Conservation (phyloP, 495 filamentous ascomycete species). For the Bathelium albidoporum region DNA sequence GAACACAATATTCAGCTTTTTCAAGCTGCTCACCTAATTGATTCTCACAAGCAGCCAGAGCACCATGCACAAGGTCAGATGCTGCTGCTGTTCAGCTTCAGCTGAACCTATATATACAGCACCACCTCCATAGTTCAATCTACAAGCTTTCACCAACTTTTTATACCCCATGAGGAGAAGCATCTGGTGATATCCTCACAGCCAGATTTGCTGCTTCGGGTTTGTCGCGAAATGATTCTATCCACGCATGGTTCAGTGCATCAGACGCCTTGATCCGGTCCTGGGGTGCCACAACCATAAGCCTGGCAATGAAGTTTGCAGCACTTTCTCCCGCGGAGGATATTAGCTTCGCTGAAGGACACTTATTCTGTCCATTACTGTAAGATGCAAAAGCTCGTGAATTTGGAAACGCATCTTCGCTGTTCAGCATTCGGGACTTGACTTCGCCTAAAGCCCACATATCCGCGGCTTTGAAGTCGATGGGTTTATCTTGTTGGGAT, state of each 20-base stretch:
- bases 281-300: neutral
- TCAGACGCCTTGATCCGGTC: neutral
- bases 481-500: neutral
- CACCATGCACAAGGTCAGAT: too few species aligned
- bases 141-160: too few species aligned
- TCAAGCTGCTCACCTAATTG: too few species aligned
- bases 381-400: neutral
- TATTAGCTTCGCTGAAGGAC: neutral
- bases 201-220: neutral
- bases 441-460: neutral
- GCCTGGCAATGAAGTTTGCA: neutral
- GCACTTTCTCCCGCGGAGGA: neutral
- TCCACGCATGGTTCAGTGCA: neutral
- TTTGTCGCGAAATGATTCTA: neutral
- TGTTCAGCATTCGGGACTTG: neutral
- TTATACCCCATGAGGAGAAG: too few species aligned
- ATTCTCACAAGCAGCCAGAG: too few species aligned
- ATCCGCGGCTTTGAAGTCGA: neutral
- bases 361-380: neutral
- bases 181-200: neutral
- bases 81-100: too few species aligned
- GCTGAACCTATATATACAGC: too few species aligned
- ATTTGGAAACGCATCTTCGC: neutral
- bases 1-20: neutral
- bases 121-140: too few species aligned